phyloP scores from a whole-genome alignment of 441 rosid species.

The Croton setiger region DNA sequence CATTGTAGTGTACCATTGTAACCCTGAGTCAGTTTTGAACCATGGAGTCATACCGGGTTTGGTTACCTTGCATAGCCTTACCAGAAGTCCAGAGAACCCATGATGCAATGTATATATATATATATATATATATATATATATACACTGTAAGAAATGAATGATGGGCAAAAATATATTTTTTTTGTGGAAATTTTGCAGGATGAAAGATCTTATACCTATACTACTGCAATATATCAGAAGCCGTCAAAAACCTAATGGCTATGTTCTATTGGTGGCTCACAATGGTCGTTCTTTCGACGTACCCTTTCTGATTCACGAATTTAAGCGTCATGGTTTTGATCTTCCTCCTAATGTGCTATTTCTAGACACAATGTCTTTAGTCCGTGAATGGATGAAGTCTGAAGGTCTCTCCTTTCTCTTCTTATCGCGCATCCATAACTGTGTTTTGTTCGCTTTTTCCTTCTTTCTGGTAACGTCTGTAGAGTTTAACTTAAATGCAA shows the following conservation, averaged over 20 bases:
- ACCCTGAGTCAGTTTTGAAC: no score
- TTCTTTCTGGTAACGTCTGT: no score
- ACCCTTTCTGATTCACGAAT: constrained; percentile 65
- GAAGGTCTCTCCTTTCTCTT: constrained; percentile 40
- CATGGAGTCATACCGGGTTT: no score
- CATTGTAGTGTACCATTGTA: no score
- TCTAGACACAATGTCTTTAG: constrained; percentile 59
- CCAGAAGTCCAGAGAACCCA: no score
- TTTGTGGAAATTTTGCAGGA: constrained; percentile 42
- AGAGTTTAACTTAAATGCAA: background rate
- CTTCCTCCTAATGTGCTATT: constrained; percentile 69
- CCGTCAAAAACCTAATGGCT: constrained; percentile 76
- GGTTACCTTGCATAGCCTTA: no score
- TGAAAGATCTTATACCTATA: constrained; percentile 80
- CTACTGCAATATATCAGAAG: constrained; percentile 57
- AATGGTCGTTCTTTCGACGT: constrained; percentile 76
- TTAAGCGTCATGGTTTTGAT: constrained; percentile 58
- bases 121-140: no score
- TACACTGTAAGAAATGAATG: no score
- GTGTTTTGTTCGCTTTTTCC: no score
- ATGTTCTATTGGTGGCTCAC: constrained; percentile 63
- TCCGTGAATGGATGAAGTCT: constrained; percentile 59
- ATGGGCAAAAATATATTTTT: no score
- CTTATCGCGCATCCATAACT: no score
- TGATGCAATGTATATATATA: no score